phyloP scores from a whole-genome alignment of 2,329 filamentous ascomycete genomes.

The Botrytis pseudocinerea region DNA sequence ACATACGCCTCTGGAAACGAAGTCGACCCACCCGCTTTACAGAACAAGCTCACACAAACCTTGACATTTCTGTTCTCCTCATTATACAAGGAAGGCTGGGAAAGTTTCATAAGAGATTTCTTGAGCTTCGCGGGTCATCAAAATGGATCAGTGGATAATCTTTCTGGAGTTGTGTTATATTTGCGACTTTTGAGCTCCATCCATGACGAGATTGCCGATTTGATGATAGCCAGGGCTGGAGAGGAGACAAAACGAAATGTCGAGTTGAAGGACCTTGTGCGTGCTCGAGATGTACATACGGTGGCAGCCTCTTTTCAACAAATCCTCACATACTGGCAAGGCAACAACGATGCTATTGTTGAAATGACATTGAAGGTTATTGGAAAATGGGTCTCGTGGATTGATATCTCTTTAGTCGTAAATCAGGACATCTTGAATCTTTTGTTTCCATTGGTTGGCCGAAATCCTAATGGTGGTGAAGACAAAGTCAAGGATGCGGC shows the following conservation, averaged over 20 bases:
- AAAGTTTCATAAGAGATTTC: constrained; percentile 88
- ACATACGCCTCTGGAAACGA: constrained; percentile 63
- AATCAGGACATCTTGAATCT: constrained; percentile 84
- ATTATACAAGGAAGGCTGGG: constrained; percentile 84
- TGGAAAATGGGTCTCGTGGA: constrained; percentile 98
- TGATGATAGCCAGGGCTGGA: constrained; percentile 75
- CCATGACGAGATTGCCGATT: constrained; percentile 96
- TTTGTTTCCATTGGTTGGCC: constrained; percentile 84
- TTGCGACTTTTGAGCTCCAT: constrained; percentile 85
- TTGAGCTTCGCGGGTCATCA: constrained; percentile 68
- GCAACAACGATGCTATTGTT: constrained; percentile 69
- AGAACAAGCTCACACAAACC: constrained; percentile 97
- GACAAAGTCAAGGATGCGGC: constrained; percentile 87
- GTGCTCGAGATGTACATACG: constrained; percentile 83
- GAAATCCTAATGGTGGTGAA: constrained; percentile 59
- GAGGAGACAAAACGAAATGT: constrained; percentile 83
- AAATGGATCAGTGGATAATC: constrained; percentile 65
- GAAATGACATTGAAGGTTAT: constrained; percentile 91
- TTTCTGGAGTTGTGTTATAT: constrained; percentile 78
- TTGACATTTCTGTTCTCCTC: constrained; percentile 90
- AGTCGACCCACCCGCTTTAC: constrained; percentile 73
- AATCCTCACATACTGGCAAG: constrained; percentile 71
- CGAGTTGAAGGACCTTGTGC: constrained; percentile 86
- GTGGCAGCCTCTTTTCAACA: constrained; percentile 91
- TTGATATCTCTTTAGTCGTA: constrained; percentile 91